These are phyloP conservation scores for Rhodotorula sp. DNA, from an alignment of 1,284 basidiomycete genomes.

Conservation along the genomic window DNA sequence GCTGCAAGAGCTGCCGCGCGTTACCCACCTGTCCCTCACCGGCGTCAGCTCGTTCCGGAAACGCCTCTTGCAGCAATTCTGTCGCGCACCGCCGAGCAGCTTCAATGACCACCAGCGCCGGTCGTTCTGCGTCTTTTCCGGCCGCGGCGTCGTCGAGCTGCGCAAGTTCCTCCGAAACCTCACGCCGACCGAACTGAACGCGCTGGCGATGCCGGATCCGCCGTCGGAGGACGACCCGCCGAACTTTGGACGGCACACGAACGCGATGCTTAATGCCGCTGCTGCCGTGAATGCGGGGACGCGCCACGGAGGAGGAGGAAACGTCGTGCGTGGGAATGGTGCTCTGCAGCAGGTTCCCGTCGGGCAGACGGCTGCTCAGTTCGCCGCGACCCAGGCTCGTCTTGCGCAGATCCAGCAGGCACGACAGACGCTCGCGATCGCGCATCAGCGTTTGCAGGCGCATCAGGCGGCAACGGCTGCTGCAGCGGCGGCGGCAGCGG, in stretches of 20 bases:
- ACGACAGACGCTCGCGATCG: slow-evolving; percentile 10
- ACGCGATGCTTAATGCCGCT: neutral
- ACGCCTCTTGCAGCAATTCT: slow-evolving; percentile 82
- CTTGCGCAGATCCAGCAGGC: slow-evolving; percentile 7
- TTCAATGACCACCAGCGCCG: slow-evolving; percentile 86
- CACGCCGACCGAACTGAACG: slow-evolving; percentile 5
- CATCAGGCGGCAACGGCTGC: slow-evolving; percentile 2
- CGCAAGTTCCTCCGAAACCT: slow-evolving; percentile 62
- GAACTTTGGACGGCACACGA: neutral
- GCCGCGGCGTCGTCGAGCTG: slow-evolving; percentile 80
- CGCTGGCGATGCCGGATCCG: slow-evolving; percentile 21
- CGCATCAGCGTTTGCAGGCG: slow-evolving; percentile 4
- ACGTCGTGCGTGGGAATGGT: neutral
- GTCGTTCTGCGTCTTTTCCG: slow-evolving; percentile 97
- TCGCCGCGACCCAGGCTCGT: neutral
- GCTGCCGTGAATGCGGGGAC: neutral
- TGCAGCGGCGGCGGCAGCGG: neutral
- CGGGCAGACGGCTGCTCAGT: neutral
- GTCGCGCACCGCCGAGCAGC: slow-evolving; percentile 80
- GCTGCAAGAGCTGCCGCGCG: slow-evolving; percentile 76
- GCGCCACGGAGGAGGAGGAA: neutral
- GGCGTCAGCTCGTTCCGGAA: slow-evolving; percentile 90
- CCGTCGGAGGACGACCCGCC: slow-evolving; percentile 5
- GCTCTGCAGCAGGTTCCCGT: neutral
- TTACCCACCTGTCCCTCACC: slow-evolving; percentile 93